These are phyloP conservation scores for Areca catechu DNA, from an alignment of 176 grass and related monocot species.

Conservation along the genomic window DNA sequence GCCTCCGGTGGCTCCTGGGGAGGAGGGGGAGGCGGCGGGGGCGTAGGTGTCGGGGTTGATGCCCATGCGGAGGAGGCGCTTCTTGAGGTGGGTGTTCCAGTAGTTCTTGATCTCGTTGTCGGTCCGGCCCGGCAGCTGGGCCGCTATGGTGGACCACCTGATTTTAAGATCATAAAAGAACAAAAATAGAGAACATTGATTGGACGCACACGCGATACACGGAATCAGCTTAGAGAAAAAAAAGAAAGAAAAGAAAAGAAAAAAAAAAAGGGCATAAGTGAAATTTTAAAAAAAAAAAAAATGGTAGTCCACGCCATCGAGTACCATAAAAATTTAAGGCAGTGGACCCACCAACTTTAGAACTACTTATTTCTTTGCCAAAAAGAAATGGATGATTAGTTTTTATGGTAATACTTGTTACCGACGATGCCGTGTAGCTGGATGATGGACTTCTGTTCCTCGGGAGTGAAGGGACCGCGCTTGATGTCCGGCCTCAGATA, in stretches of 20 bases:
- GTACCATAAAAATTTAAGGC: constrained; percentile 28
- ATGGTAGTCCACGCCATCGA: constrained; percentile 18
- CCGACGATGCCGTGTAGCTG: constrained; percentile 92
- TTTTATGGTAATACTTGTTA: constrained; percentile 52
- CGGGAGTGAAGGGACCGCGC: constrained; percentile 73
- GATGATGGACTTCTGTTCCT: constrained; percentile 85
- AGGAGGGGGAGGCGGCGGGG: background rate
- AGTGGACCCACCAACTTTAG: background rate
- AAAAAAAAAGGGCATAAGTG: constrained; percentile 2
- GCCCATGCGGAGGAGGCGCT: constrained; percentile 23
- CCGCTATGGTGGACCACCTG: constrained; percentile 22
- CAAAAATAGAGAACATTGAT: constrained; percentile 4
- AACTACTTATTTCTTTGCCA: too few relatives aligned
- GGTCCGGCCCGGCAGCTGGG: constrained; percentile 13
- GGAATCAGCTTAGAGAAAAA: too few relatives aligned
- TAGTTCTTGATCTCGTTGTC: constrained; percentile 33
- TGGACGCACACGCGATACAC: constrained; percentile 10
- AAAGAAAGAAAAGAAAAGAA: too few relatives aligned
- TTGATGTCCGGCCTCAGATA: constrained; percentile 97
- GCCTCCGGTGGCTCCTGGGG: background rate
- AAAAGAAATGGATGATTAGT: background rate
- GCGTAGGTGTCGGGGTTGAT: constrained; percentile 8
- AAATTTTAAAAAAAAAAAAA: constrained; percentile 16
- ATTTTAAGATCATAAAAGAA: constrained; percentile 14
- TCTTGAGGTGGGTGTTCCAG: constrained; percentile 30